phyloP scores from a whole-genome alignment of 768 basidiomycete species.

The Mycena galopus region DNA sequence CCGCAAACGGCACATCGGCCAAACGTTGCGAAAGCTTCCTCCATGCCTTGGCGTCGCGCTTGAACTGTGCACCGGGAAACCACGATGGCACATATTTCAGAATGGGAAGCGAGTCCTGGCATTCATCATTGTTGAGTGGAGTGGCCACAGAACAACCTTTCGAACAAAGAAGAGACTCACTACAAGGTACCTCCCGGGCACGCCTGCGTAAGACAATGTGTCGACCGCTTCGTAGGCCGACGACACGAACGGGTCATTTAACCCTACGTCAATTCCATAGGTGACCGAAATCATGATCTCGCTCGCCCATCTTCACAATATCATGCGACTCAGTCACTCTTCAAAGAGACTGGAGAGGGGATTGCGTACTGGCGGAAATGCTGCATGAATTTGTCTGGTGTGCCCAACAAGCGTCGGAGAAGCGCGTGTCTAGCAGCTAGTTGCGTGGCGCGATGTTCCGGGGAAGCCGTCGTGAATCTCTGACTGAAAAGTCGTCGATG shows the following conservation, averaged over 20 bases:
- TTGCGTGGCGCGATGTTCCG: slow-evolving; percentile 42
- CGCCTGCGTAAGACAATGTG: slow-evolving; percentile 40
- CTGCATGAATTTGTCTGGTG: slow-evolving; percentile 47
- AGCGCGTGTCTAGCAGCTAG: slow-evolving; percentile 45
- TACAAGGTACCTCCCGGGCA: slow-evolving; percentile 48
- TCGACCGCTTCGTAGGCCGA: slow-evolving; percentile 44
- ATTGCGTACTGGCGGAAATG: slow-evolving; percentile 46
- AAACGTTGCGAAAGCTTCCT: background rate
- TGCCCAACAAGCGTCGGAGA: slow-evolving; percentile 44
- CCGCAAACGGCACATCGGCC: slow-evolving; percentile 3
- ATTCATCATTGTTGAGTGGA: no score
- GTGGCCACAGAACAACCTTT: background rate
- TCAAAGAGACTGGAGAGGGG: background rate
- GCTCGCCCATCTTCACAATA: slow-evolving; percentile 36
- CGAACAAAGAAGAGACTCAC: slow-evolving; percentile 24
- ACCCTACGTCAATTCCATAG: slow-evolving; percentile 46
- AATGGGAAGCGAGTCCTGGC: slow-evolving; percentile 12
- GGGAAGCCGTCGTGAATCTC: slow-evolving; percentile 46
- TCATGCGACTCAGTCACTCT: background rate
- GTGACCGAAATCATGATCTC: slow-evolving; percentile 46
- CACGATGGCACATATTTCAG: slow-evolving; percentile 18
- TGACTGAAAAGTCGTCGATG: slow-evolving; percentile 49
- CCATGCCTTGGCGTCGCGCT: slow-evolving; percentile 9
- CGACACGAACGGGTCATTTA: slow-evolving; percentile 47
- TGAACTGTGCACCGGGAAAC: slow-evolving; percentile 13